These are phyloP conservation scores for Trifolium pratense DNA, from an alignment of 306 rosid species.

Conservation along the genomic window DNA sequence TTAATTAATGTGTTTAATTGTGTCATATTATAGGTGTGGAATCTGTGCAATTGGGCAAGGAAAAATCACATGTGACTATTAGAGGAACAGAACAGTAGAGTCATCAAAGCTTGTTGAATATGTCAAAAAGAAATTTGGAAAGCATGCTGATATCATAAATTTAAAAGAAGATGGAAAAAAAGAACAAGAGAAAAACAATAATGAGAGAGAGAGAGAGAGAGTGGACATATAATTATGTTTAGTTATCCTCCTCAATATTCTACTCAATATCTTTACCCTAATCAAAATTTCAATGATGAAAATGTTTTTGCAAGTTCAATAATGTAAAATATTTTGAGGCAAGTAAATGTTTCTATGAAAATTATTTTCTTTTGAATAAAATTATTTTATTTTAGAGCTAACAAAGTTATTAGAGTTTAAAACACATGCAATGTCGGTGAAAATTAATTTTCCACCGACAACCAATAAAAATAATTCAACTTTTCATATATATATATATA, in stretches of 20 bases:
- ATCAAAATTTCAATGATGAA: conserved; percentile 73
- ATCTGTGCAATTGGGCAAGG: conserved; percentile 57
- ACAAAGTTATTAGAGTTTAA: not conserved
- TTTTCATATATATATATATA: too few species aligned
- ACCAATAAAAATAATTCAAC: too few species aligned
- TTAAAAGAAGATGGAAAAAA: conserved; percentile 37
- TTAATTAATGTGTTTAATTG: not conserved
- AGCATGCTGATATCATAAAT: conserved; percentile 61
- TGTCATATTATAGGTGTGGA: conserved; percentile 52
- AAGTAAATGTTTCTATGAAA: conserved; percentile 37
- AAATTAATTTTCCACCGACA: too few species aligned
- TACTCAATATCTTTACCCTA: conserved; percentile 47
- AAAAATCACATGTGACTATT: conserved; percentile 61
- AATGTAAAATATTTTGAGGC: conserved; percentile 49
- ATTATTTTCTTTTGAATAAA: not conserved
- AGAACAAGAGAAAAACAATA: not conserved
- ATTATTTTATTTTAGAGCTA: not conserved
- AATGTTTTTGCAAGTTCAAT: conserved; percentile 71
- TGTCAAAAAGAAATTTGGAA: conserved; percentile 58
- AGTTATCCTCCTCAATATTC: conserved; percentile 69
- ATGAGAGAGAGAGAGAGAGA: conserved; percentile 25
- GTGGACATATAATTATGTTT: conserved; percentile 20
- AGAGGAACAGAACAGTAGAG: conserved; percentile 64
- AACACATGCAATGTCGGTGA: too few species aligned
- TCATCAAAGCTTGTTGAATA: conserved; percentile 46